Evolutionary conservation across 2,329 filamentous ascomycete species (phyloP).

Genomic region (Diaporthe longicolla): DNA sequence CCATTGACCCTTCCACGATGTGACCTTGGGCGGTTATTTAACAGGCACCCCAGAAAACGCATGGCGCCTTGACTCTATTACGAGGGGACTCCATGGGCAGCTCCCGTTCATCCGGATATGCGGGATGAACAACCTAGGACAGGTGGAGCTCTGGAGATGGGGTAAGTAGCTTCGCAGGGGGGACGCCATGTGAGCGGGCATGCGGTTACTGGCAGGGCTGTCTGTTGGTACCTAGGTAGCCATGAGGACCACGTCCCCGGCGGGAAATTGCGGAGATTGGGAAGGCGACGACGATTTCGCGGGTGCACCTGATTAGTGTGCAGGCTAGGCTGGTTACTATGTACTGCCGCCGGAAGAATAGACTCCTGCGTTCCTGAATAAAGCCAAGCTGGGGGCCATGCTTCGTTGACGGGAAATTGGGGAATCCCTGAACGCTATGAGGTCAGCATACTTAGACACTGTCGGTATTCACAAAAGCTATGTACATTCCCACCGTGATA

Average conservation of each 20-base stretch:
- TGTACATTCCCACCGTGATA: too few relatives aligned
- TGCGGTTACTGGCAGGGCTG: not conserved
- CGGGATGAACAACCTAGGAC: slow-evolving; percentile 13
- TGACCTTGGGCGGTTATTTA: slow-evolving; percentile 1
- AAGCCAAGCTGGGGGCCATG: not conserved
- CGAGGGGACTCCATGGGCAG: not conserved
- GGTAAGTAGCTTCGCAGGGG: slow-evolving; percentile 10
- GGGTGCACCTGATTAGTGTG: not conserved
- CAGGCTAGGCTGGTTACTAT: not conserved
- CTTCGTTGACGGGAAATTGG: slow-evolving; percentile 6
- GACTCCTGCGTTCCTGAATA: not conserved
- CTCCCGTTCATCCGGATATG: slow-evolving; percentile 14
- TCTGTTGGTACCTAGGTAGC: not conserved
- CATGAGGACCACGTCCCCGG: not conserved
- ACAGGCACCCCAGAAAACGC: not conserved
- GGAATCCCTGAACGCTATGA: not conserved
- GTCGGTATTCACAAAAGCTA: too few relatives aligned
- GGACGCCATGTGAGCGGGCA: not conserved
- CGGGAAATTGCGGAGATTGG: slow-evolving; percentile 15
- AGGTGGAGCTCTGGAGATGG: not conserved
- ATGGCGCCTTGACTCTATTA: slow-evolving; percentile 1
- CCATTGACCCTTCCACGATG: slow-evolving; percentile 1
- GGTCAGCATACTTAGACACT: not conserved
- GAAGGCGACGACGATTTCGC: too few relatives aligned
- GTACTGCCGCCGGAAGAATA: slow-evolving; percentile 24